Evolutionary conservation across 2,329 filamentous ascomycete genomes (phyloP), one percentile per base, ranked within the genome.

Genomic region (Aspergillus ustus): DNA sequence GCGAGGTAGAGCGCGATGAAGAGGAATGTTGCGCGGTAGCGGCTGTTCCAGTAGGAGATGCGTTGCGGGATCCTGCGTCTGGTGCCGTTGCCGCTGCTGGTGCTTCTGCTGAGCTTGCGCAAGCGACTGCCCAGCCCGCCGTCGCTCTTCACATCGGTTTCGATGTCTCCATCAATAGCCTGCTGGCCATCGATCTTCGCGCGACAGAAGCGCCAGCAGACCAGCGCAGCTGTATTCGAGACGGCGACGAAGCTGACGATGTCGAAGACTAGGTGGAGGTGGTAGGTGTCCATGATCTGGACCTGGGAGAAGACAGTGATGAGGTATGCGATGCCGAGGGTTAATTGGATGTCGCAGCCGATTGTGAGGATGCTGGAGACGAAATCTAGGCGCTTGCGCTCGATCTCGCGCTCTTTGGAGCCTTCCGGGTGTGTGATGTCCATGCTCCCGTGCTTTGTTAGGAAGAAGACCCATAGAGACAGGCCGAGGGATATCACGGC

Each of bases 311-410:
- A 72, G 25, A 65, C 64, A 9, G 70, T 73, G 43, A 74, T 66
- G 63, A 75, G 67, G 50, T 72, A 70, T n/a, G 72, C 72, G n/a
- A 68, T 66, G 44, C 73, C 73, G 2, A 73, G 66, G 15, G 73
- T 64, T 61, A 73, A 68, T 61, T 76, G 73, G 54, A 76, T 66
- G 46, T 76, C 72, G 22, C 73, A 75, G 19, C 74, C 73, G 1
- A 72, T 63, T 72, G 75, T 75, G 31, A 76, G 67, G n/a, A 75
- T 74, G 22, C 71, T 68, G 1, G 70, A 70, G 28, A 75, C 68
- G 37, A 73, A 70, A 29, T 72, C 66, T 22, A 76, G 63, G 19
- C 73, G 69, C 64, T 73, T 74, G 58, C 66, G 68, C 62, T 73
- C 70, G 50, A 72, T 67, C 20, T 57, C 66, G 57, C 66, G 67